Percentiles rank a stretch among this genome's conserved stretches.
These are phyloP conservation scores for Geranium brycei DNA, from an alignment of 345 rosid species.

Conservation along the genomic window DNA sequence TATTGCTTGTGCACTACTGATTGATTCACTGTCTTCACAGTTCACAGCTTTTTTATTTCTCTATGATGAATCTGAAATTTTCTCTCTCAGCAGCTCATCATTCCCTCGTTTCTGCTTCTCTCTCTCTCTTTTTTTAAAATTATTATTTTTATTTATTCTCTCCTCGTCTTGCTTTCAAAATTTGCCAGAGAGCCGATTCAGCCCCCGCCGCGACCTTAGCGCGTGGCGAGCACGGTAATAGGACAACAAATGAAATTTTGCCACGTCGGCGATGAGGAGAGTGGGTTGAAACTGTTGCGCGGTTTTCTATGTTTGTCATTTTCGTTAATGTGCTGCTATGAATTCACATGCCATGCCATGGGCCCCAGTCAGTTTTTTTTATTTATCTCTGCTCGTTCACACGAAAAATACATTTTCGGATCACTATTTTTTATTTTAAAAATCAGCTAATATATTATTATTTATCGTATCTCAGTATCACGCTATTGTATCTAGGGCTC, in stretches of 20 bases:
- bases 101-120: not conserved
- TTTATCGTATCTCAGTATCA: too few species aligned
- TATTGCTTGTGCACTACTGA: too few species aligned
- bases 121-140: too few species aligned
- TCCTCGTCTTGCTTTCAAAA: not conserved
- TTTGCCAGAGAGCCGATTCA: not conserved
- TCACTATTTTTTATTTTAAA: too few species aligned
- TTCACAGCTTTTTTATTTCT: not conserved
- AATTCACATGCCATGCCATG: not conserved
- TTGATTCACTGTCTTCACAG: not conserved
- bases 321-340: not conserved
- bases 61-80: not conserved
- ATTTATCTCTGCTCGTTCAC: too few species aligned
- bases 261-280: not conserved
- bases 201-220: not conserved
- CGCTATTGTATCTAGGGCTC: too few species aligned
- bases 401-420: too few species aligned
- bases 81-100: not conserved
- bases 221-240: not conserved
- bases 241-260: not conserved
- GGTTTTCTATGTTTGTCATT: not conserved
- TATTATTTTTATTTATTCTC: not conserved
- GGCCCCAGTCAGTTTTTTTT: not conserved
- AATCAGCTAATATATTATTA: too few species aligned
- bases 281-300: not conserved